phyloP scores from a whole-genome alignment of 208 protist genomes.

The Borovskyia barvae region DNA sequence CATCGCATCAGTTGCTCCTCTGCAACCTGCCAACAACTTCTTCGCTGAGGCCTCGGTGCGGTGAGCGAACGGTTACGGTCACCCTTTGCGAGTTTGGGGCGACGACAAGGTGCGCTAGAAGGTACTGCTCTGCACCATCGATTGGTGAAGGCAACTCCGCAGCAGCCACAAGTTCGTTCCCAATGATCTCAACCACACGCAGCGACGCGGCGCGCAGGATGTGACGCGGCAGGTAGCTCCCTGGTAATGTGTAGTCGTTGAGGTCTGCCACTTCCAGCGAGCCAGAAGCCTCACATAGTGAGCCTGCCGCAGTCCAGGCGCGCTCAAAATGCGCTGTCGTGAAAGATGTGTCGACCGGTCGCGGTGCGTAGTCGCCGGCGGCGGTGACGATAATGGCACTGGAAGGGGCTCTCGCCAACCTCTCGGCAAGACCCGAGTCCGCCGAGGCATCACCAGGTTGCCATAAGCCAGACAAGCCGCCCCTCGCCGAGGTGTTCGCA shows the following conservation, averaged over 20 bases:
- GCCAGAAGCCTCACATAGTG: not conserved
- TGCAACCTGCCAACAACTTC: not conserved
- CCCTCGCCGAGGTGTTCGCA: too few relatives aligned
- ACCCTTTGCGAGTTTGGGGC: not conserved
- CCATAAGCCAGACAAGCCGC: too few relatives aligned
- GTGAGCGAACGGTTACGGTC: not conserved
- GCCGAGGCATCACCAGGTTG: too few relatives aligned
- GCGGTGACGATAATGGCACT: too few relatives aligned
- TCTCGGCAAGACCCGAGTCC: too few relatives aligned
- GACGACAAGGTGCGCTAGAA: constrained; percentile 33
- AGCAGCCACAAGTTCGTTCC: constrained; percentile 53
- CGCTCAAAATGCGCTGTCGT: constrained; percentile 32
- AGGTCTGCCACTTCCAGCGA: not conserved
- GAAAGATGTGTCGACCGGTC: constrained; percentile 18
- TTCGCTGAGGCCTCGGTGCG: not conserved
- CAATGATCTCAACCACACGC: constrained; percentile 61
- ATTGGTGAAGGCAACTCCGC: constrained; percentile 11
- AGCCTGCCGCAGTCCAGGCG: constrained; percentile 1
- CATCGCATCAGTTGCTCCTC: too few relatives aligned
- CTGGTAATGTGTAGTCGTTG: not conserved
- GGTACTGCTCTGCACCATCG: not conserved
- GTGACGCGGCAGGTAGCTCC: constrained; percentile 14
- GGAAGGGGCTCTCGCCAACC: too few relatives aligned
- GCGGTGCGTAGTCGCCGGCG: constrained; percentile 4
- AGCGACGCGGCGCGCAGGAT: constrained; percentile 34